A percentile compares a stretch with the other conserved stretches of the same genome.
Conservation (phyloP, 2,329 filamentous ascomycete species). For the Sarocladiaceae sp. region DNA sequence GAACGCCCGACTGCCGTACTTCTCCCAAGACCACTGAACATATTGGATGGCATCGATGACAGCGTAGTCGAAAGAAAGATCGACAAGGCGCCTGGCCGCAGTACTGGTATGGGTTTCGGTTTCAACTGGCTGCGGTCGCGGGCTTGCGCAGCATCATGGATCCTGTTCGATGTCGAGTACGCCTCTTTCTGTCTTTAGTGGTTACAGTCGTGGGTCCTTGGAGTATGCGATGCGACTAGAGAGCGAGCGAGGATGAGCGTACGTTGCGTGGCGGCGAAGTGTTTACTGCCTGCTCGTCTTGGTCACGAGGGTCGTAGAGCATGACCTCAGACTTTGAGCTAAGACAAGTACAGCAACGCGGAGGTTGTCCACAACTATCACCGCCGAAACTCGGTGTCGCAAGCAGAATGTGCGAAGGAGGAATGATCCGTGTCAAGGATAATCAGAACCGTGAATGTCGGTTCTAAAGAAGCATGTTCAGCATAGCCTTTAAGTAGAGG, state of each 20-base stretch:
- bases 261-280: slow-evolving; percentile 12
- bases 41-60: slow-evolving; percentile 12
- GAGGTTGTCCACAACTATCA: no score
- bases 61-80: background rate
- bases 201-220: slow-evolving; percentile 17
- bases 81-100: slow-evolving; percentile 19
- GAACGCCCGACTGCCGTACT: slow-evolving; percentile 23
- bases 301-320: slow-evolving; percentile 7
- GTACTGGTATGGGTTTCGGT: background rate
- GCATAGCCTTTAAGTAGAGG: no score
- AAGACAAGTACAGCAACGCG: background rate
- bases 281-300: background rate
- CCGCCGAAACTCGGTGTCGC: no score
- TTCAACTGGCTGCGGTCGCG: background rate
- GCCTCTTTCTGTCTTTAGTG: slow-evolving; percentile 8
- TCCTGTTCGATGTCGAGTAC: background rate
- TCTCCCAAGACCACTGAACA: slow-evolving; percentile 11
- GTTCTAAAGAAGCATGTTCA: no score
- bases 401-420: no score
- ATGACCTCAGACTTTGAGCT: slow-evolving; percentile 9
- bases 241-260: no score
- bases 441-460: no score
- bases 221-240: no score
- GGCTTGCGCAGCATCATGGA: background rate
- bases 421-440: no score